Evolutionary conservation across 805 yeast species (phyloP).

Genomic region (Saturnispora saitoi): DNA sequence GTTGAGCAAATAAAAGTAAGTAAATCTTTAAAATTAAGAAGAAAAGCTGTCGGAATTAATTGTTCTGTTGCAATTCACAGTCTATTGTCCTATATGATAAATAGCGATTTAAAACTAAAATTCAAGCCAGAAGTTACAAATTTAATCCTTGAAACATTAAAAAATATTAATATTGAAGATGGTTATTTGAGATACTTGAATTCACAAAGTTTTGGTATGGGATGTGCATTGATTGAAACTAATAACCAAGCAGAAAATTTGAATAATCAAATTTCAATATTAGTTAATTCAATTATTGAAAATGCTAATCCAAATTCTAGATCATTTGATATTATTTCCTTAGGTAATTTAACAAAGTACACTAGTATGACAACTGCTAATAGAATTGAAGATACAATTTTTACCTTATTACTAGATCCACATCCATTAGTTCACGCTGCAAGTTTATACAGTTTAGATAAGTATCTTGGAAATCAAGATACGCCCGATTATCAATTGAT

Average conservation of each 20-base stretch:
- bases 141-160: constrained; percentile 24
- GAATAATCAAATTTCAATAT: constrained; percentile 38
- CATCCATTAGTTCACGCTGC: constrained; percentile 78
- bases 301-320: constrained; percentile 57
- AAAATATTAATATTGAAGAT: constrained; percentile 19
- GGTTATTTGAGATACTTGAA: constrained; percentile 20
- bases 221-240: constrained; percentile 21
- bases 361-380: constrained; percentile 29
- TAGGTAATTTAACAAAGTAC: constrained; percentile 27
- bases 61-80: constrained; percentile 57
- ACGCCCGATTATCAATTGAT: constrained; percentile 27
- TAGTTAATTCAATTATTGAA: constrained; percentile 60
- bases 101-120: constrained; percentile 10
- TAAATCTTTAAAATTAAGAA: constrained; percentile 18
- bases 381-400: constrained; percentile 45
- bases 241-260: constrained; percentile 18
- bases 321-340: constrained; percentile 43
- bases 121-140: constrained; percentile 18
- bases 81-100: constrained; percentile 26
- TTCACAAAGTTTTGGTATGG: constrained; percentile 27
- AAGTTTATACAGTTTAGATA: constrained; percentile 51
- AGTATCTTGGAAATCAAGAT: constrained; percentile 35
- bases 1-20: constrained; percentile 9
- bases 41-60: constrained; percentile 50
- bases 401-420: constrained; percentile 63